phyloP scores from a whole-genome alignment of 1,284 basidiomycete species.

The Entoloma clypeatum region DNA sequence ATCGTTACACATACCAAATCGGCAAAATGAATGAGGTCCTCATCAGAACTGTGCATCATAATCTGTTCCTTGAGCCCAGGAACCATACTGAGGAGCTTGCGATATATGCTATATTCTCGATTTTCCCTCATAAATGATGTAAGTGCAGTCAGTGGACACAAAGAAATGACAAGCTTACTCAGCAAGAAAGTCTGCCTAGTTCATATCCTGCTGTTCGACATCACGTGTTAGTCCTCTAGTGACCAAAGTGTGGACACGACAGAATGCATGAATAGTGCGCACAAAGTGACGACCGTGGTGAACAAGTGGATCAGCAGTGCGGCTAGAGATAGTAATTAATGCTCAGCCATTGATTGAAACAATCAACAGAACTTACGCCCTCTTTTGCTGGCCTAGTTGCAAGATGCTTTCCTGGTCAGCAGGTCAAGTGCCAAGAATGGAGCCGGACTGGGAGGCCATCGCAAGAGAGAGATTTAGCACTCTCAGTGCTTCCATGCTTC shows the following conservation, averaged over 20 bases:
- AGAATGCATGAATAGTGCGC: constrained; percentile 3
- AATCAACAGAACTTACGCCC: background rate
- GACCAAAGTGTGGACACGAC: constrained; percentile 1
- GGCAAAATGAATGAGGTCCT: constrained; percentile 7
- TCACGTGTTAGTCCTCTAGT: background rate
- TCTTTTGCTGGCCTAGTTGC: constrained; percentile 3
- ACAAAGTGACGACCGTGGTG: constrained; percentile 8
- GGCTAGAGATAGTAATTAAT: background rate
- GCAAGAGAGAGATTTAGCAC: too few species aligned
- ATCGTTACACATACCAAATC: constrained; percentile 8
- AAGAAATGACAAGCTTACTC: background rate
- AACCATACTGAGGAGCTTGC: constrained; percentile 4
- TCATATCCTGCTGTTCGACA: background rate
- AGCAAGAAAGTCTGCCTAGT: background rate
- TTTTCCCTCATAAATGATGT: constrained; percentile 3
- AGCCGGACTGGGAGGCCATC: too few species aligned
- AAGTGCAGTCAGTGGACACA: background rate
- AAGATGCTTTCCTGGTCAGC: too few species aligned
- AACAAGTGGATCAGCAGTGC: constrained; percentile 3
- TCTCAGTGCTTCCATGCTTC: too few species aligned
- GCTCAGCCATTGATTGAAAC: background rate
- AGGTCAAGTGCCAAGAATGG: too few species aligned
- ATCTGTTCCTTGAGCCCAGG: constrained; percentile 6
- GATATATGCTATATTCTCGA: constrained; percentile 4
- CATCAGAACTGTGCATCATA: background rate